These are phyloP conservation scores for Dactylellina parvicollis DNA, from an alignment of 2,329 filamentous ascomycete genomes.

Conservation along the genomic window DNA sequence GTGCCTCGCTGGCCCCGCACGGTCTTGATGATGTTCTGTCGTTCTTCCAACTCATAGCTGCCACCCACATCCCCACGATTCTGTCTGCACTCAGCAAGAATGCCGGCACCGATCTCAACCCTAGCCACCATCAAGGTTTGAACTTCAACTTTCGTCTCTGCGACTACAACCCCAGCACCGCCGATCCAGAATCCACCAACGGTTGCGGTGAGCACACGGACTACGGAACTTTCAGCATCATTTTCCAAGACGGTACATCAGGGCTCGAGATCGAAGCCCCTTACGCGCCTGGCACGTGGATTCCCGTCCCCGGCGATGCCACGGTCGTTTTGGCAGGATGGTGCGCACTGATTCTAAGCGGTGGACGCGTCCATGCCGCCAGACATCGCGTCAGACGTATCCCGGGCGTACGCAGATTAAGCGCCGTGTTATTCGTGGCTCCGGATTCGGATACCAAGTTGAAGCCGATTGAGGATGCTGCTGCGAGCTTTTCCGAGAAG, in stretches of 20 bases:
- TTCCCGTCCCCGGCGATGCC: conserved; percentile 8
- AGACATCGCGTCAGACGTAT: conserved; percentile 12
- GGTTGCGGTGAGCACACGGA: conserved; percentile 25
- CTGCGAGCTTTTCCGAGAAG: background rate
- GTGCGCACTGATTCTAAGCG: conserved; percentile 1
- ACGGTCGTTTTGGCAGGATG: conserved; percentile 9
- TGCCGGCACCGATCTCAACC: background rate
- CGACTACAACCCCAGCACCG: conserved; percentile 10
- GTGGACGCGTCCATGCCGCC: background rate
- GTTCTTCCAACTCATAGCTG: conserved; percentile 3
- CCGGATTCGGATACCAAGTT: too few relatives aligned
- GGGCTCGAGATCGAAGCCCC: conserved; percentile 14
- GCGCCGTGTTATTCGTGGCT: too few relatives aligned
- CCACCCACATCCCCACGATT: conserved; percentile 1
- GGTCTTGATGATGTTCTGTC: conserved; percentile 5
- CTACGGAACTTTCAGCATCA: conserved; percentile 19
- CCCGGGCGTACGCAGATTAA: conserved; percentile 3
- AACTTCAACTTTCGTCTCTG: conserved; percentile 21
- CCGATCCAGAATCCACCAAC: conserved; percentile 2
- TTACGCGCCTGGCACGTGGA: background rate
- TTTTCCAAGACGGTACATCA: conserved; percentile 14
- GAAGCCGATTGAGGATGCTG: background rate
- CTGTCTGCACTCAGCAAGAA: conserved; percentile 4
- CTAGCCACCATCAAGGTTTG: background rate
- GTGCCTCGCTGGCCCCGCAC: background rate